Conservation (phyloP, 192 early-diverging fungal species). For the Rhizoclosmatium globosum region DNA sequence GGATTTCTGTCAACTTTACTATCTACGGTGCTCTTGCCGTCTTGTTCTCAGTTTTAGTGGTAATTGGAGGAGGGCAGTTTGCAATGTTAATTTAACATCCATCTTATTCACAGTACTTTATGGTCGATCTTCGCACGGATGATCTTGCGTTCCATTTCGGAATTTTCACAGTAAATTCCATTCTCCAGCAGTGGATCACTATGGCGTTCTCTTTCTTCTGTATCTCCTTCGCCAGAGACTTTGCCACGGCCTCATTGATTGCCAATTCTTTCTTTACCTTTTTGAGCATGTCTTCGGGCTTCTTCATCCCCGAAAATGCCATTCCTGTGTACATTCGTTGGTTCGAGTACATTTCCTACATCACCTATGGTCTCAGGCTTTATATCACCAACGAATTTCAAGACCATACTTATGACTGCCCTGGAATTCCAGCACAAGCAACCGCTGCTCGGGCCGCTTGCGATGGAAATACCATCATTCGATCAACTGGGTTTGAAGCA, state of each 20-base stretch:
- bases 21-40: constrained; percentile 38
- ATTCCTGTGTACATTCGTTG: constrained; percentile 52
- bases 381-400: constrained; percentile 55
- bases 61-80: not conserved
- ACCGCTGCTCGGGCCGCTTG: constrained; percentile 34
- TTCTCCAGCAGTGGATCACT: constrained; percentile 33
- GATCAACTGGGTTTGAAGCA: constrained; percentile 33
- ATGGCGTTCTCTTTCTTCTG: constrained; percentile 43
- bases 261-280: constrained; percentile 43
- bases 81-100: not conserved
- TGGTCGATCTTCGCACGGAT: constrained; percentile 52
- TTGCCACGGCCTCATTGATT: constrained; percentile 53
- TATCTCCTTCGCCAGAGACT: constrained; percentile 52
- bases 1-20: constrained; percentile 48
- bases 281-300: constrained; percentile 51
- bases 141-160: constrained; percentile 44
- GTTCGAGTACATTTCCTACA: constrained; percentile 46
- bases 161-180: constrained; percentile 33
- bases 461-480: constrained; percentile 46
- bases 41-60: constrained; percentile 46
- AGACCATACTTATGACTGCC: constrained; percentile 46
- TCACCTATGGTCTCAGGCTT: constrained; percentile 46
- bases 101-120: constrained; percentile 41
- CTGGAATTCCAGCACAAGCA: not conserved
- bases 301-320: constrained; percentile 44